These are phyloP conservation scores for Fusarium anguioides DNA, from an alignment of 2,329 filamentous ascomycete genomes.

Conservation along the genomic window DNA sequence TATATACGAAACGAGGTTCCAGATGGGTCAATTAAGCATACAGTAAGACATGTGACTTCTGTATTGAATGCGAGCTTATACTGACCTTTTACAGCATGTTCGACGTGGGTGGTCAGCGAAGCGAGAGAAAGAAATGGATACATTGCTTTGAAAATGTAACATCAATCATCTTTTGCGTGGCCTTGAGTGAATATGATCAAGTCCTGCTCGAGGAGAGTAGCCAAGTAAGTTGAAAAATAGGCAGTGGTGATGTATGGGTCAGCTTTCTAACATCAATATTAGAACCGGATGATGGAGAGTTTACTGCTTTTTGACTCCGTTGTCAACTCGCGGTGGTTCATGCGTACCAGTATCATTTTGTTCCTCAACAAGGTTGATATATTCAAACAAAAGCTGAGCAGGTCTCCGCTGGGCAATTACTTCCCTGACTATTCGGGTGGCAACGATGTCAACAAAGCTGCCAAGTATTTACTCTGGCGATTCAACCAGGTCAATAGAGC, in stretches of 20 bases:
- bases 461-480: slow-evolving; percentile 97
- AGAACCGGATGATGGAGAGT: slow-evolving; percentile 99
- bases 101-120: slow-evolving; percentile 95
- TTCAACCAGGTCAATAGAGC: slow-evolving; percentile 99
- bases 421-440: slow-evolving; percentile 98
- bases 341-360: slow-evolving; percentile 97
- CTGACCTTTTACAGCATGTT: slow-evolving; percentile 80
- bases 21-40: slow-evolving; percentile 98
- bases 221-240: slow-evolving; percentile 65
- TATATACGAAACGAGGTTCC: slow-evolving; percentile 98
- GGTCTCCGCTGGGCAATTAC: slow-evolving; percentile 92
- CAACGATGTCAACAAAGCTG: slow-evolving; percentile 96
- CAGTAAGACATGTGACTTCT: slow-evolving; percentile 73
- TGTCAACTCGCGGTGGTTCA: slow-evolving; percentile 99
- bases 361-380: slow-evolving; percentile 99
- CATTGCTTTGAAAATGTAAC: slow-evolving; percentile 99
- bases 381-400: slow-evolving; percentile 92
- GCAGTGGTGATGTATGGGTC: not conserved
- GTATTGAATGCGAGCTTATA: not conserved
- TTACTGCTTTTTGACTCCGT: slow-evolving; percentile 96
- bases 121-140: slow-evolving; percentile 99
- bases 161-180: slow-evolving; percentile 99
- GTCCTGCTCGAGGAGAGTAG: slow-evolving; percentile 96
- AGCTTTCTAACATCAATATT: slow-evolving; percentile 23
- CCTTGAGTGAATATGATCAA: slow-evolving; percentile 97